Evolutionary conservation across 2,329 filamentous ascomycete genomes (phyloP).

Genomic region (Diaporthe nobilis): DNA sequence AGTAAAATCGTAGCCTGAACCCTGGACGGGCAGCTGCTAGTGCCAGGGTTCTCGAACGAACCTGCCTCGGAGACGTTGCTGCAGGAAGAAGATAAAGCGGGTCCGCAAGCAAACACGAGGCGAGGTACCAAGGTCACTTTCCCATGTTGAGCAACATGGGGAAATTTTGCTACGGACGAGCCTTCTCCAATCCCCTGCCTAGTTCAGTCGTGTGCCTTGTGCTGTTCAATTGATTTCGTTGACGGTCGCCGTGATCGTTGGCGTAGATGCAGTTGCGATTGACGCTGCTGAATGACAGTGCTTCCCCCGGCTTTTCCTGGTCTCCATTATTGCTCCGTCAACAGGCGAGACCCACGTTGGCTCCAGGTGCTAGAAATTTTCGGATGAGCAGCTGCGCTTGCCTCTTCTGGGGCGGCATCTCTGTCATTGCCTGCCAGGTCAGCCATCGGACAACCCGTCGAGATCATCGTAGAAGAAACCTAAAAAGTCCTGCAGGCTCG

Average conservation of each 20-base stretch:
- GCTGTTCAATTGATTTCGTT: constrained; percentile 13
- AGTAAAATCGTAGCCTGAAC: constrained; percentile 5
- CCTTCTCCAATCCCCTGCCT: constrained; percentile 15
- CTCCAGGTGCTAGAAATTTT: constrained; percentile 25
- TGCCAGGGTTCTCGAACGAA: constrained; percentile 27
- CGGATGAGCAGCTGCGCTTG: constrained; percentile 33
- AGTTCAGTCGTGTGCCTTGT: neutral
- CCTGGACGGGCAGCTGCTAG: constrained; percentile 4
- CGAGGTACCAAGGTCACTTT: constrained; percentile 42
- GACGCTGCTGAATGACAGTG: constrained; percentile 8
- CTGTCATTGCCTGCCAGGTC: constrained; percentile 10
- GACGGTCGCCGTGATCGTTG: neutral
- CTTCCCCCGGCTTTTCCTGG: constrained; percentile 10
- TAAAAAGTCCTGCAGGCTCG: neutral
- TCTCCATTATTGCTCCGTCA: constrained; percentile 29
- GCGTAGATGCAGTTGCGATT: constrained; percentile 1
- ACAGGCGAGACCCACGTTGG: constrained; percentile 34
- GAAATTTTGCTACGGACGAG: neutral
- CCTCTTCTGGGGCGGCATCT: constrained; percentile 19
- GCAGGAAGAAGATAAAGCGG: constrained; percentile 14
- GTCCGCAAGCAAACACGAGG: constrained; percentile 30
- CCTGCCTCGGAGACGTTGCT: neutral
- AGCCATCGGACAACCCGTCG: constrained; percentile 19
- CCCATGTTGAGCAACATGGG: constrained; percentile 37
- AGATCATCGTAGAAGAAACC: neutral